A percentile compares a stretch with the other conserved stretches of the same genome.
Conservation (phyloP, 257 asterid species). For the Cruciata laevipes region DNA sequence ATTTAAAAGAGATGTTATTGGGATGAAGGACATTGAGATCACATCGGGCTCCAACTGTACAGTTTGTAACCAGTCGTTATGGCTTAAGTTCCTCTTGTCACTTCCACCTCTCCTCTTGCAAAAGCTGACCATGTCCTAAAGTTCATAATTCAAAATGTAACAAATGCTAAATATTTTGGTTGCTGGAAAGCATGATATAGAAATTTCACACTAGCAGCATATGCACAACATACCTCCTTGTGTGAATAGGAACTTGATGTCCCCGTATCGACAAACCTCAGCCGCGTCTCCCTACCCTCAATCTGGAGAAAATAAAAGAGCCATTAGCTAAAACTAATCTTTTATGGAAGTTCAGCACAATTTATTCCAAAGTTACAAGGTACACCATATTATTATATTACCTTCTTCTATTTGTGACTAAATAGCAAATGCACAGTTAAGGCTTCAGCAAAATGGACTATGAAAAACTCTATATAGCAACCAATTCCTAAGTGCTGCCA, state of each 20-base stretch:
- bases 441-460: background rate
- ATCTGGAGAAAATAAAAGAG: conserved; percentile 30
- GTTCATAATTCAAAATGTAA: conserved; percentile 24
- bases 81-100: conserved; percentile 50
- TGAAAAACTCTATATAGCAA: background rate
- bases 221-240: conserved; percentile 59
- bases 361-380: background rate
- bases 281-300: conserved; percentile 58
- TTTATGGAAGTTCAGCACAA: background rate
- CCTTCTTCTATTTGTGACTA: background rate
- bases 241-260: conserved; percentile 78
- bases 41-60: conserved; percentile 91
- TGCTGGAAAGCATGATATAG: conserved; percentile 11
- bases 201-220: conserved; percentile 12
- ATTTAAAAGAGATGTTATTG: conserved; percentile 82
- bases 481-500: background rate
- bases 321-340: conserved; percentile 12
- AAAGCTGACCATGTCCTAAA: conserved; percentile 66
- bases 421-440: background rate
- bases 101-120: conserved; percentile 95
- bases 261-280: conserved; percentile 75
- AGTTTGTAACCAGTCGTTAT: conserved; percentile 85
- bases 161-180: conserved; percentile 16
- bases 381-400: background rate
- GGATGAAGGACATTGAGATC: conserved; percentile 90